Conservation (phyloP, 768 basidiomycete species). For the Boletus vinaceobasis region DNA sequence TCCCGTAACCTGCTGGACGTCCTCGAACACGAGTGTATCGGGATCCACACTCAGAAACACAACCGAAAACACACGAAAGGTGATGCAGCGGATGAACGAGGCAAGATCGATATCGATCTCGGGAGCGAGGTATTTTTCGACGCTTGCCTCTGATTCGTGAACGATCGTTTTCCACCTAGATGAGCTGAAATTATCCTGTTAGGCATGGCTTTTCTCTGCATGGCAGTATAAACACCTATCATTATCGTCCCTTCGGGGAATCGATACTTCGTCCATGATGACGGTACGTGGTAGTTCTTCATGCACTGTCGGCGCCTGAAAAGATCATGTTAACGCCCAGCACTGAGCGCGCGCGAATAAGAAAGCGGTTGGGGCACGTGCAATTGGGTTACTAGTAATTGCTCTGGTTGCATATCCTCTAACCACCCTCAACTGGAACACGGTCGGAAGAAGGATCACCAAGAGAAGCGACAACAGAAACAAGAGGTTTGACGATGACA, state of each 20-base stretch:
- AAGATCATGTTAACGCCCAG: conserved; percentile 4
- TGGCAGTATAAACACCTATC: conserved; percentile 14
- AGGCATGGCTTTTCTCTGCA: not conserved
- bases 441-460: not conserved
- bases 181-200: not conserved
- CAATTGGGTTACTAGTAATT: not conserved
- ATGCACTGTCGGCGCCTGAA: conserved; percentile 5
- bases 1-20: conserved; percentile 36
- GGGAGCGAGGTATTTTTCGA: conserved; percentile 11
- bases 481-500: conserved; percentile 7
- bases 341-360: not conserved
- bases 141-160: conserved; percentile 6
- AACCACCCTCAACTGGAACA: not conserved
- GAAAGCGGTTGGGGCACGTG: conserved; percentile 14
- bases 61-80: conserved; percentile 41
- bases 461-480: conserved; percentile 20
- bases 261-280: conserved; percentile 5
- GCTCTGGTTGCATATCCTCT: not conserved
- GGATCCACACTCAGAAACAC: conserved; percentile 39
- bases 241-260: not conserved
- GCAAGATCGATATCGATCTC: conserved; percentile 30
- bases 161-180: conserved; percentile 18
- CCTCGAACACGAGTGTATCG: conserved; percentile 16
- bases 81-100: conserved; percentile 41
- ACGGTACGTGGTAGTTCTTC: conserved; percentile 1